Base-by-base conservation (phyloP, 192 early-diverging fungal species). In the Coemansia aciculifera region DNA sequence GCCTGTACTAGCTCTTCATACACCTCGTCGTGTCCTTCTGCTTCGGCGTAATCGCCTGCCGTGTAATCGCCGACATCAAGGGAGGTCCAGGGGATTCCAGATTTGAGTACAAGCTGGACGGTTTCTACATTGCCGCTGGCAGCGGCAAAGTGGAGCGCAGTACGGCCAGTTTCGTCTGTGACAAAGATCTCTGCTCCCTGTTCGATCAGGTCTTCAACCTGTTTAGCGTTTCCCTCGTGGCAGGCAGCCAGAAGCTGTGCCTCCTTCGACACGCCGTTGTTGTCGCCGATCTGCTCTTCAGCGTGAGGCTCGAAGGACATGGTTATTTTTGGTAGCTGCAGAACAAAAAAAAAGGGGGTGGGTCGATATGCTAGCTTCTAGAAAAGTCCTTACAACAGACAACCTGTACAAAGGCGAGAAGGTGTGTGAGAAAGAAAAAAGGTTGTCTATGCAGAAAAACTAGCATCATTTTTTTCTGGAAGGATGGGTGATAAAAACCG, bases 11-110 rank as follows among this genome's bases (percentile, higher is more conserved):
- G 75, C 40, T 78, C 71, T 1, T 92, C 84, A 72, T 97, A 98
- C 2, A 92, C 85, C 11, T 86, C 85, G 0, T 72, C 65, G 59
- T 91, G 89, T 2, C 89, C 92, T 49, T 86, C 86, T 13, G 81
- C 79, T 44, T 87, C 79, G 2, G 95, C 95, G 54, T 89, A 87
- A 64, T 99, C 94, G 12, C 93, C 97, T 0, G 90, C 94, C 23
- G 92, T 91, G 32, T 87, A 86, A 71, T 87, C 86, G 13, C 86
- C 81, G 7, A 81, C 78, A 70, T 96, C 94, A 17, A 95, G 86
- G 21, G 88, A 62, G 81, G 97, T 96, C 89, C 93, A 97, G 23
- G 91, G 92, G 44, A 90, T 88, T 1, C 92, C 90, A 46, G 90
- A 73, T 7, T 84, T 74, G 24, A 92, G 65, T 23, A 84, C 77